phyloP scores from a whole-genome alignment of 2,329 filamentous ascomycete species.

The Macrophomina pseudophaseolina region DNA sequence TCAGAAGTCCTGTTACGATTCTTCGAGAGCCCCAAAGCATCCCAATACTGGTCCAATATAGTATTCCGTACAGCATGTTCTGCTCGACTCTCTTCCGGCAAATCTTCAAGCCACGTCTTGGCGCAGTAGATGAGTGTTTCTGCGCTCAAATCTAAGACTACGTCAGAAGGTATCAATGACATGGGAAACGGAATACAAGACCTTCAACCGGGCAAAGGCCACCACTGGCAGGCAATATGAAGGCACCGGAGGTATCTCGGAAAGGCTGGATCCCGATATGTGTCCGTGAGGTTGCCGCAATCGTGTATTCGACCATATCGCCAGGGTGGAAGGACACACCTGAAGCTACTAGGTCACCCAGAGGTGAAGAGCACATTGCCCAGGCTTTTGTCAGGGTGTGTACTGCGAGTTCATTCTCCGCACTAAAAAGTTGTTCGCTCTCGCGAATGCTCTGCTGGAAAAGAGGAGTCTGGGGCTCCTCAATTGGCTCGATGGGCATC shows the following conservation, averaged over 20 bases:
- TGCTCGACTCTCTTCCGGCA: constrained; percentile 26
- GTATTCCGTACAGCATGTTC: neutral
- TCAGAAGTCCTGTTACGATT: neutral
- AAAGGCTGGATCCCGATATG: constrained; percentile 19
- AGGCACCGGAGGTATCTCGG: constrained; percentile 5
- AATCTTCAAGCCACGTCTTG: constrained; percentile 41
- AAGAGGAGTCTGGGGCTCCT: constrained; percentile 31
- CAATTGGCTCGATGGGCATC: constrained; percentile 31
- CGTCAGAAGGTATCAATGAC: neutral
- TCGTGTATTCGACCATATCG: constrained; percentile 63
- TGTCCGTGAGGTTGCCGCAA: constrained; percentile 51
- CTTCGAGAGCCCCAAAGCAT: constrained; percentile 6
- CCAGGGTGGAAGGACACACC: constrained; percentile 61
- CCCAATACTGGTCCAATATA: constrained; percentile 16
- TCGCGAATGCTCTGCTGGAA: constrained; percentile 50
- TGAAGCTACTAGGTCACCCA: constrained; percentile 54
- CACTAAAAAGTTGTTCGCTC: constrained; percentile 51
- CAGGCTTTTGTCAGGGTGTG: constrained; percentile 57
- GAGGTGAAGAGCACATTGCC: constrained; percentile 56
- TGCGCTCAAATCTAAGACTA: constrained; percentile 32
- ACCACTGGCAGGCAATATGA: constrained; percentile 19
- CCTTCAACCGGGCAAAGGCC: constrained; percentile 28
- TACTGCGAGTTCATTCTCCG: constrained; percentile 56
- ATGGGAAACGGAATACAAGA: neutral
- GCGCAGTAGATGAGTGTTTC: constrained; percentile 42